Evolutionary conservation across 306 rosid species (phyloP), one percentile per base, ranked within the genome.

Genomic region (Lathyrus oleraceus): DNA sequence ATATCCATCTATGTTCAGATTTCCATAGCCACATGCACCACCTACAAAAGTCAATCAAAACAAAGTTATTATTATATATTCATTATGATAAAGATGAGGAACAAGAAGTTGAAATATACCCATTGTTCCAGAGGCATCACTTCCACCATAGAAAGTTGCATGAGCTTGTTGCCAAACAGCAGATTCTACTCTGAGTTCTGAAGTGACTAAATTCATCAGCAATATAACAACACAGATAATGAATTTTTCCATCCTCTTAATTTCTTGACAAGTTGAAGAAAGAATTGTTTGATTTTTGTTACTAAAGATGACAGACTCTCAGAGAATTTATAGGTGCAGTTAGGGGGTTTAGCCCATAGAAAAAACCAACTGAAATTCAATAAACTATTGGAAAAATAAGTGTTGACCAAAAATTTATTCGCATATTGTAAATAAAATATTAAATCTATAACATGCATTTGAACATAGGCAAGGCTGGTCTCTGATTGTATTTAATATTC

Each of bases 1-100:
- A 75, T 90, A 85, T 6, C 89, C 91, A 59, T 84, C 87, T 1
- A 68, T 81, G 76, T 80, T 32, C 8, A 85, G 82, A 65, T 85
- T 82, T 32, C 91, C 93, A 72, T 90, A 90, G 0, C 96, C 96
- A 82, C 94, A 90, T 14, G 96, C 91, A 1, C 96, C 94, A 19
- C 87, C 94, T 65, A 21, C 38, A 35, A 5, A 32, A 45, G 42
- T 45, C 45, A 68, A 36, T 27, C 14, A 5, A 61, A 62, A 62
- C 11, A 2, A 14, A 57, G 6, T 57, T 14, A 32, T 32, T 32
- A 32, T 32, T 32, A 38, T 10, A 17, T 36, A 38, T 5, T 36
- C 38, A 3, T 10, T 10, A 14, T 13, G 15, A n/a, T 5, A 56
- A 13, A 52, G 53, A 53, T 51, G 57, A 61, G 36, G 51, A 51